These are phyloP conservation scores for Fusarium denticulatum DNA, from an alignment of 2,329 filamentous ascomycete species.

Conservation along the genomic window DNA sequence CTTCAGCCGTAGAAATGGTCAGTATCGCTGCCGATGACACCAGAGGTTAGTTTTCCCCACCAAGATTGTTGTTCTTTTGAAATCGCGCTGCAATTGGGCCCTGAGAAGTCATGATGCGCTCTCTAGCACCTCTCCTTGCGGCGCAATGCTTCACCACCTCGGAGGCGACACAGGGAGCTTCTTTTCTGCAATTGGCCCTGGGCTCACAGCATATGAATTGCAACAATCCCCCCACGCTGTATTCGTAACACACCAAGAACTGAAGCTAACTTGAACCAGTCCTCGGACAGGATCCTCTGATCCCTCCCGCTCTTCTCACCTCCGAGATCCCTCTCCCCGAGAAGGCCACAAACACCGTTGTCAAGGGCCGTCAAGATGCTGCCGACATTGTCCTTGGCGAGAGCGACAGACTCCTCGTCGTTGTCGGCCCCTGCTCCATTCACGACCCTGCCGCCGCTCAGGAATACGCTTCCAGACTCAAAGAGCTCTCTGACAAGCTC, in stretches of 20 bases:
- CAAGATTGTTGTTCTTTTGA: background rate
- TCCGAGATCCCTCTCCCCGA: slow-evolving; percentile 81
- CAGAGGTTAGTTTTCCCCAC: slow-evolving; percentile 49
- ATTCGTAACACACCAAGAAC: background rate
- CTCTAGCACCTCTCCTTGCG: background rate
- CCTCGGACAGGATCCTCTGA: slow-evolving; percentile 91
- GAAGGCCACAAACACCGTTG: slow-evolving; percentile 71
- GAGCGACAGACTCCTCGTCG: slow-evolving; percentile 89
- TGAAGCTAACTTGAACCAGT: slow-evolving; percentile 63
- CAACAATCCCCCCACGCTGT: background rate
- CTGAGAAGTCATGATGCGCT: slow-evolving; percentile 15
- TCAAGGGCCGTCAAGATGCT: slow-evolving; percentile 74
- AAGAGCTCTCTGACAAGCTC: slow-evolving; percentile 80
- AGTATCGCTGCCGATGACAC: slow-evolving; percentile 58
- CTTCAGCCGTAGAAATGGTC: slow-evolving; percentile 51
- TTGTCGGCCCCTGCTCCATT: slow-evolving; percentile 96
- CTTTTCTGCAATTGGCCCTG: background rate
- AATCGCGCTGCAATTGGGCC: background rate
- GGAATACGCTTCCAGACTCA: slow-evolving; percentile 86
- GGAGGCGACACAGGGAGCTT: background rate
- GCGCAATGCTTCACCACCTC: background rate
- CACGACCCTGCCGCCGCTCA: slow-evolving; percentile 90
- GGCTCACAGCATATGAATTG: background rate
- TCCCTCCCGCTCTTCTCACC: slow-evolving; percentile 86
- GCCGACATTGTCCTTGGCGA: slow-evolving; percentile 81